Evolutionary conservation across 345 rosid species (phyloP).

Genomic region (Hirschfeldia incana): DNA sequence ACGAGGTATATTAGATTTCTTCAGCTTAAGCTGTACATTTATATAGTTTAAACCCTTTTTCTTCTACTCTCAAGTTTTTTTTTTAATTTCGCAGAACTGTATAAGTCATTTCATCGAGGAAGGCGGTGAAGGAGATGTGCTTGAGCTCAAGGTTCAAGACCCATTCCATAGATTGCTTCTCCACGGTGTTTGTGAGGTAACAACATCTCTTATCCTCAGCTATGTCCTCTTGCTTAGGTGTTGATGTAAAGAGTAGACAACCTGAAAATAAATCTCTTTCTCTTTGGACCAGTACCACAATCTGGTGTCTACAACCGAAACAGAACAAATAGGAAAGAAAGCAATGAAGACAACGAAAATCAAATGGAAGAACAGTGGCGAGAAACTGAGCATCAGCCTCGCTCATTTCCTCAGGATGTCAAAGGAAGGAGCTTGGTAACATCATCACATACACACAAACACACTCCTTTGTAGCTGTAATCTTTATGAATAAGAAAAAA

Average conservation of each 20-base stretch:
- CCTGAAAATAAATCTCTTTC: slow-evolving; percentile 3
- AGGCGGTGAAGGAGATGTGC: slow-evolving; percentile 56
- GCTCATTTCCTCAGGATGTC: slow-evolving; percentile 49
- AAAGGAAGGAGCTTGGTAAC: slow-evolving; percentile 66
- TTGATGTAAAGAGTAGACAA: background rate
- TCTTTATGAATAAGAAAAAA: background rate
- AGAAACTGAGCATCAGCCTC: slow-evolving; percentile 62
- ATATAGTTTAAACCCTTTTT: background rate
- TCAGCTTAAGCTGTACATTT: background rate
- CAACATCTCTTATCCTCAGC: background rate
- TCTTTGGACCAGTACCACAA: slow-evolving; percentile 67
- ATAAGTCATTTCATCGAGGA: slow-evolving; percentile 61
- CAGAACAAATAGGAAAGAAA: slow-evolving; percentile 48
- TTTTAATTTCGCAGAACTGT: slow-evolving; percentile 49
- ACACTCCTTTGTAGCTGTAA: slow-evolving; percentile 25
- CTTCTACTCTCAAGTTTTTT: background rate
- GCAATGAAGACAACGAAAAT: slow-evolving; percentile 56
- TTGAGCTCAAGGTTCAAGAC: slow-evolving; percentile 73
- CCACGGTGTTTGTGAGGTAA: slow-evolving; percentile 96
- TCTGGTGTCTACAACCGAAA: slow-evolving; percentile 66
- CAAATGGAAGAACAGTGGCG: slow-evolving; percentile 29
- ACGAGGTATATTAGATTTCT: slow-evolving; percentile 45
- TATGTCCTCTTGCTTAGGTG: background rate
- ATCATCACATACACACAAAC: background rate
- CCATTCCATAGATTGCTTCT: slow-evolving; percentile 86